Evolutionary conservation across 2,329 filamentous ascomycete genomes (phyloP).

Genomic region (Rhexocercosporidium sp.): DNA sequence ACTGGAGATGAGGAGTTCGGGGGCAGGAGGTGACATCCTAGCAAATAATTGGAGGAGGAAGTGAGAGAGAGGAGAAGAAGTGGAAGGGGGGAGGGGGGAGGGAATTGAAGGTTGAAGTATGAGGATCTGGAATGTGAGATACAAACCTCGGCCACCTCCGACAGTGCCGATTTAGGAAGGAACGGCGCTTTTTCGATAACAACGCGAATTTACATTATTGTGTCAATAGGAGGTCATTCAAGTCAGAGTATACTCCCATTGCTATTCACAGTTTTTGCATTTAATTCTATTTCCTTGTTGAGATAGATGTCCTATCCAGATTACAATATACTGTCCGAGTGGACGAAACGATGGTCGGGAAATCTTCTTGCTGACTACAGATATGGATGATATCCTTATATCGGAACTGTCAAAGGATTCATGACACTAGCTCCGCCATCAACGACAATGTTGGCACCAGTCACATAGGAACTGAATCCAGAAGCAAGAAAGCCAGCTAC

Average conservation of each 20-base stretch:
- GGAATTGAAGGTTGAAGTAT: not conserved
- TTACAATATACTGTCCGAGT: not conserved
- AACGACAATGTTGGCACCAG: slow-evolving; percentile 64
- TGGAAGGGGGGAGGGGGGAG: not conserved
- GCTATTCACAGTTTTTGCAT: too few species aligned
- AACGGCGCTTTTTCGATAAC: slow-evolving; percentile 5
- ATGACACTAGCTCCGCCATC: slow-evolving; percentile 60
- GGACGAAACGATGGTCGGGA: not conserved
- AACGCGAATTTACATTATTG: not conserved
- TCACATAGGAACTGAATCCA: slow-evolving; percentile 67
- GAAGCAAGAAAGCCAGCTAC: slow-evolving; percentile 67
- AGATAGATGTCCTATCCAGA: not conserved
- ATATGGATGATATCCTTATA: slow-evolving; percentile 30
- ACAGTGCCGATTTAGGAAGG: slow-evolving; percentile 18
- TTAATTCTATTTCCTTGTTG: not conserved
- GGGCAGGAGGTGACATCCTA: slow-evolving; percentile 31
- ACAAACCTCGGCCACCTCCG: slow-evolving; percentile 17
- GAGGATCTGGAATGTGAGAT: slow-evolving; percentile 4
- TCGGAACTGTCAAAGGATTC: slow-evolving; percentile 49
- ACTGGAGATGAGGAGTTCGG: slow-evolving; percentile 36
- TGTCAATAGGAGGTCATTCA: not conserved
- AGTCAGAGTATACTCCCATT: not conserved
- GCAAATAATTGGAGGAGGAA: not conserved
- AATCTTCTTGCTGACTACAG: not conserved
- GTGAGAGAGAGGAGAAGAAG: not conserved